These are phyloP conservation scores for Metschnikowia cerradonensis DNA, from an alignment of 805 yeast genomes.

Conservation along the genomic window DNA sequence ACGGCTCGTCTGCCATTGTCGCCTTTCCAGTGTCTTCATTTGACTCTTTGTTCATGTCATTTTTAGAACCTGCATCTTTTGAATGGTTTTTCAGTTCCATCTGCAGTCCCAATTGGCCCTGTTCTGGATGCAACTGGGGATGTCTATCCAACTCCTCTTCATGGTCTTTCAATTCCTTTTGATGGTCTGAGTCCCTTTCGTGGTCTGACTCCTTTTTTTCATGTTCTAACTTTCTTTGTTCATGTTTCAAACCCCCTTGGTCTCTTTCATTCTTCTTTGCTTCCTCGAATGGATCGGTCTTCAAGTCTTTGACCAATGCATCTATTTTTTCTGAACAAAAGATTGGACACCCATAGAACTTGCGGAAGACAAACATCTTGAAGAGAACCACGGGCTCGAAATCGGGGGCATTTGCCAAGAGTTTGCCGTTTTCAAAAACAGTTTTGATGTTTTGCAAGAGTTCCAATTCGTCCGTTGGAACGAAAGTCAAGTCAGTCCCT, in stretches of 20 bases:
- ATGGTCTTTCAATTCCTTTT: not conserved
- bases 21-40: too few species aligned
- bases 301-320: not conserved
- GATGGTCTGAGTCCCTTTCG: not conserved
- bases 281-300: not conserved
- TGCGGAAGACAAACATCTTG: constrained; percentile 14
- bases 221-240: not conserved
- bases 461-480: constrained; percentile 8
- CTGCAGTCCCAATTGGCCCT: not conserved
- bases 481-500: constrained; percentile 5
- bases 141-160: not conserved
- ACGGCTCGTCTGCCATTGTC: too few species aligned
- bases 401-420: not conserved
- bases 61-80: too few species aligned
- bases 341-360: constrained; percentile 15
- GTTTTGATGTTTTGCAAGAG: constrained; percentile 3
- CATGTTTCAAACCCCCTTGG: too few species aligned
- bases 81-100: too few species aligned
- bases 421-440: not conserved
- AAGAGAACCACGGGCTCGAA: constrained; percentile 3
- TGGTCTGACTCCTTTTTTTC: not conserved
- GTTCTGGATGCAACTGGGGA: not conserved
- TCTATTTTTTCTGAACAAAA: not conserved
- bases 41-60: too few species aligned
- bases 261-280: not conserved